Percentiles rank a stretch among this genome's conserved stretches.
Evolutionary conservation across 169 alveolate species (phyloP).

Genomic region (Cryptosporidium sp.): DNA sequence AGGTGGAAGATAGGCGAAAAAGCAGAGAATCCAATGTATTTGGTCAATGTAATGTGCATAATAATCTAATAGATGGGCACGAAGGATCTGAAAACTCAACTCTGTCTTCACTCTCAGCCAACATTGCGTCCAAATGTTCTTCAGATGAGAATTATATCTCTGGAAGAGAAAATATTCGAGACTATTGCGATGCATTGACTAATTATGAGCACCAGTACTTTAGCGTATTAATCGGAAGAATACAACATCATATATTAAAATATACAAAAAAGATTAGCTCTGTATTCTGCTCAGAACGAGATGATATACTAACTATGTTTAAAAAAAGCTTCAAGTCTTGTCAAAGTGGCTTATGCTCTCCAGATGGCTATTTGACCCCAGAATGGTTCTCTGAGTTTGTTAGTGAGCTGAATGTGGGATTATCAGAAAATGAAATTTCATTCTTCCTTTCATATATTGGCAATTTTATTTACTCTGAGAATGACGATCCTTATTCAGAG

Average conservation of each 20-base stretch:
- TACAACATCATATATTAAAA: constrained; percentile 28
- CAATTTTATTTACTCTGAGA: constrained; percentile 7
- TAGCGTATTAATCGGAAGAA: constrained; percentile 44
- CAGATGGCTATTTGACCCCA: background rate
- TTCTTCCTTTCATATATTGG: constrained; percentile 36
- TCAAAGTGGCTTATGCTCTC: background rate
- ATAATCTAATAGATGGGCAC: background rate
- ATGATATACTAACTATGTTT: background rate
- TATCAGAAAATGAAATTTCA: constrained; percentile 34
- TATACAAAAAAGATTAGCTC: background rate
- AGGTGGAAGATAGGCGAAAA: background rate
- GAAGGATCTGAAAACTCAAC: background rate
- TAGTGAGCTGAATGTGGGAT: constrained; percentile 25
- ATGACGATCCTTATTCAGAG: background rate
- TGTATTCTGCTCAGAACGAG: background rate
- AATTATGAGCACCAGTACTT: constrained; percentile 52
- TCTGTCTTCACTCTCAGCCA: background rate
- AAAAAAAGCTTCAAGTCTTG: constrained; percentile 15
- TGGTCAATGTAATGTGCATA: background rate
- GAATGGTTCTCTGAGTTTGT: constrained; percentile 61
- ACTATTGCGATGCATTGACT: background rate
- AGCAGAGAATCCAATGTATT: background rate
- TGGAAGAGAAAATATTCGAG: background rate
- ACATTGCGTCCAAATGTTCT: background rate
- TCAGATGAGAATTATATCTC: background rate